Evolutionary conservation across 2,329 filamentous ascomycete species (phyloP).

Genomic region (Aspergillus tanneri): DNA sequence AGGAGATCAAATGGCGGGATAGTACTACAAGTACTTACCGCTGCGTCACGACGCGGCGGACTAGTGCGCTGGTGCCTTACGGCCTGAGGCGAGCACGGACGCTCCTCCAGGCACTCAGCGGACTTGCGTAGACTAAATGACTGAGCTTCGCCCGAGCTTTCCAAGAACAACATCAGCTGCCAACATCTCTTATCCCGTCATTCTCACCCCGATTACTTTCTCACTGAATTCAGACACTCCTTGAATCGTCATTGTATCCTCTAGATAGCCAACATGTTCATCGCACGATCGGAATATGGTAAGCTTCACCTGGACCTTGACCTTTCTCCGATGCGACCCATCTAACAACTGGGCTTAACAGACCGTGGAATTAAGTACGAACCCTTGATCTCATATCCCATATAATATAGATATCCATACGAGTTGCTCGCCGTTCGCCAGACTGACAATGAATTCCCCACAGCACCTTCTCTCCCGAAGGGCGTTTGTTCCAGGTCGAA

Average conservation of each 20-base stretch:
- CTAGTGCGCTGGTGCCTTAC: slow-evolving; percentile 13
- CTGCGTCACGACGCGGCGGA: slow-evolving; percentile 11
- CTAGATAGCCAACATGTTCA: slow-evolving; percentile 77
- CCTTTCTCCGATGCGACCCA: slow-evolving; percentile 28
- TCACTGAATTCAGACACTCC: background rate
- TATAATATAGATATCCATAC: slow-evolving; percentile 1
- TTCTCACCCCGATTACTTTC: slow-evolving; percentile 4
- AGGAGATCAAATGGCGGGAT: background rate
- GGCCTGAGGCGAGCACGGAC: slow-evolving; percentile 20
- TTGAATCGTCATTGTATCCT: slow-evolving; percentile 2
- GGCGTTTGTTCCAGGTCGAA: slow-evolving; percentile 99
- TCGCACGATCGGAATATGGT: slow-evolving; percentile 99
- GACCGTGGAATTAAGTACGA: slow-evolving; percentile 96
- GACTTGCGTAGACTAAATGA: slow-evolving; percentile 37
- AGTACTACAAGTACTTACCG: slow-evolving; percentile 5
- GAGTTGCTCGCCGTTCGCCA: background rate
- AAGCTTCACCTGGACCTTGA: slow-evolving; percentile 47
- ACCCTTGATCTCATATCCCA: slow-evolving; percentile 12
- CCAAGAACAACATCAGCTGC: slow-evolving; percentile 21
- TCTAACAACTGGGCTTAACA: slow-evolving; percentile 48
- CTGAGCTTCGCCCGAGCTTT: slow-evolving; percentile 34
- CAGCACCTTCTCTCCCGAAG: slow-evolving; percentile 99
- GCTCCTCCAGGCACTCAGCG: slow-evolving; percentile 34
- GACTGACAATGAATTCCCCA: slow-evolving; percentile 24
- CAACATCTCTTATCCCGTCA: slow-evolving; percentile 15